Percentiles rank a stretch among this genome's conserved stretches.
phyloP scores from a whole-genome alignment of 805 yeast species.

The Wickerhamiella bombiphila region DNA sequence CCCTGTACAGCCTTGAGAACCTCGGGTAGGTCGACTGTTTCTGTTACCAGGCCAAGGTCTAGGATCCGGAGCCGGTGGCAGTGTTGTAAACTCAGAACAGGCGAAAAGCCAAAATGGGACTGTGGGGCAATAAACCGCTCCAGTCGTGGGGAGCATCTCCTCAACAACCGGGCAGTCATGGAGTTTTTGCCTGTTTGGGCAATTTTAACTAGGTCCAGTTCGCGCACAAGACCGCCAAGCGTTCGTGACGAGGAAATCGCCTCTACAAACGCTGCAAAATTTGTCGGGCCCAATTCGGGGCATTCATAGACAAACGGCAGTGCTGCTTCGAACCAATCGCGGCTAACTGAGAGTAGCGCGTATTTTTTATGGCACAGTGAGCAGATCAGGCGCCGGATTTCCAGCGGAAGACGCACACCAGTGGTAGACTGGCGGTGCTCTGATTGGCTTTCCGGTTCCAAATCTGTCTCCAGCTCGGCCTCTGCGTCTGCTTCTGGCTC shows the following conservation, averaged over 20 bases:
- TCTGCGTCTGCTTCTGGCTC: conserved; percentile 20
- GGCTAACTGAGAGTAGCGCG: conserved; percentile 42
- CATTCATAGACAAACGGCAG: conserved; percentile 49
- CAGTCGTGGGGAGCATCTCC: conserved; percentile 56
- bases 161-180: conserved; percentile 63
- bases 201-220: conserved; percentile 60
- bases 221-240: conserved; percentile 45
- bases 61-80: conserved; percentile 51
- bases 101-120: conserved; percentile 85
- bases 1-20: conserved; percentile 59
- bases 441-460: conserved; percentile 2
- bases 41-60: conserved; percentile 78
- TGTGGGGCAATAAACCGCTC: conserved; percentile 79
- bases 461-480: conserved; percentile 13
- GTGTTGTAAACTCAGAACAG: conserved; percentile 61
- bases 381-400: conserved; percentile 32
- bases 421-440: not conserved
- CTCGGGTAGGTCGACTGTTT: conserved; percentile 71
- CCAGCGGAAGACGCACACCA: conserved; percentile 30
- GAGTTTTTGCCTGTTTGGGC: conserved; percentile 90
- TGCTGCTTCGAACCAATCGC: conserved; percentile 42
- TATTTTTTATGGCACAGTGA: conserved; percentile 23
- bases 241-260: conserved; percentile 32
- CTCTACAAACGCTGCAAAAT: conserved; percentile 61
- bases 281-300: conserved; percentile 52